Evolutionary conservation across 1,284 basidiomycete genomes (phyloP), one percentile per base, ranked within the genome.

Genomic region (Ustilago lituana): DNA sequence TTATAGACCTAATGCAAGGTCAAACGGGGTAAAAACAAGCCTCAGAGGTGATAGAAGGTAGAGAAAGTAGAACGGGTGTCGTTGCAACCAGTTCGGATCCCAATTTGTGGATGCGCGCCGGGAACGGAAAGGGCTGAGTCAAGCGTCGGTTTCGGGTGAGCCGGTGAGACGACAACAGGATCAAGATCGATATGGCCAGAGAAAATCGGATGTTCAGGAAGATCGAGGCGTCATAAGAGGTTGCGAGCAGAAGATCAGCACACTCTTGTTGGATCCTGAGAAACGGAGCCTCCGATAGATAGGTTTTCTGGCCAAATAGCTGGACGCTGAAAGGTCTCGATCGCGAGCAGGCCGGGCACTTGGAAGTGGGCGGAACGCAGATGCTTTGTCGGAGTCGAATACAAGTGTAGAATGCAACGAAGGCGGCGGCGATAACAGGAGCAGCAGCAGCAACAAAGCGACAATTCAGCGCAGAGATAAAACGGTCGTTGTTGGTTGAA

Each of bases 151-250:
- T 44, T 20, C 23, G 23, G n/a, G 26, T 23, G 15, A 36, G 24
- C 15, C n/a, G 40, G 19, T 33, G 19, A 32, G 24, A 40, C 23
- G 24, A 27, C n/a, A 26, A 46, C 40, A 41, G 20, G 41, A 36
- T 52, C 60, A 57, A 49, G 45, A 52, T 52, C 39, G 45, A 57
- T 20, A 29, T 9, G 20, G 39, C 22, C 54, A 57, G 35, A 49
- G 26, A 37, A 20, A 50, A 40, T 40, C 23, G 26, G 51, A 45
- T 29, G 40, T 37, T n/a, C 40, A 19, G 22, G 29, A 14, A 11
- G 39, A 19, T 56, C 39, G 44, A 53, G 35, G 39, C 38, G 53
- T 47, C 60, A 63, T 52, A 55, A 32, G 44, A 51, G 41, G 27
- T 32, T 38, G 38, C 27, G 22, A 24, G 48, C 48, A 41, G 44